Evolutionary conservation across 768 basidiomycete genomes (phyloP), one percentile per base, ranked within the genome.

Genomic region (Phylloporus arenicola): DNA sequence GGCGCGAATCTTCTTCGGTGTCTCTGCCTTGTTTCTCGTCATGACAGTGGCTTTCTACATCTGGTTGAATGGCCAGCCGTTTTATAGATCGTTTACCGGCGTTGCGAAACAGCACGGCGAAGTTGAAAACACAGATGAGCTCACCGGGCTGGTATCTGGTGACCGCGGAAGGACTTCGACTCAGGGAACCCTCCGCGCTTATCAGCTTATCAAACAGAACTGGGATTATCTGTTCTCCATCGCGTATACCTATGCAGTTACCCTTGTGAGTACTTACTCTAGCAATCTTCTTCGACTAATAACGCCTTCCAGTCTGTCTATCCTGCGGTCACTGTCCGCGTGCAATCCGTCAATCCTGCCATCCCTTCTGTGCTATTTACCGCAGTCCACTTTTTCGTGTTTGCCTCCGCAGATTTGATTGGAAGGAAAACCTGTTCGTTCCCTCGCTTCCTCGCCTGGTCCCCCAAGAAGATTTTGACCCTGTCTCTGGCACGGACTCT

Each of bases 301-400:
- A 42, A 55, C 34, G 17, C 17, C 4, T 3, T 45, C 45, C 43
- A 95, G 92, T 78, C 92, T 24, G 84, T 94, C 42, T 94, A 80
- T 69, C 93, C 93, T 4, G 79, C 92, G 0, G 85, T 92, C 55
- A 93, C 93, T 1, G 78, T 84, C 4, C 86, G 84, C 0, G 80
- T 96, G 46, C 66, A 68, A 34, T 79, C 93, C 4, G 81, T 79
- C 12, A 84, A 84, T 53, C 76, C 79, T 2, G 62, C 65, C 19
- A 80, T 76, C 37, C 88, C 92, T 56, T 88, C 91, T 0, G 72
- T 92, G n/a, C 73, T 95, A 17, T 96, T 96, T 71, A 84, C 71
- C 51, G 77, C 86, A 5, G 52, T 85, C 29, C 88, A 91, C 61
- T 91, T 92, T 71, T 71, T 91, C 25, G 73, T 83, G 19, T 88